Evolutionary conservation across 257 asterid genomes (phyloP).

Genomic region (Lantana camara): DNA sequence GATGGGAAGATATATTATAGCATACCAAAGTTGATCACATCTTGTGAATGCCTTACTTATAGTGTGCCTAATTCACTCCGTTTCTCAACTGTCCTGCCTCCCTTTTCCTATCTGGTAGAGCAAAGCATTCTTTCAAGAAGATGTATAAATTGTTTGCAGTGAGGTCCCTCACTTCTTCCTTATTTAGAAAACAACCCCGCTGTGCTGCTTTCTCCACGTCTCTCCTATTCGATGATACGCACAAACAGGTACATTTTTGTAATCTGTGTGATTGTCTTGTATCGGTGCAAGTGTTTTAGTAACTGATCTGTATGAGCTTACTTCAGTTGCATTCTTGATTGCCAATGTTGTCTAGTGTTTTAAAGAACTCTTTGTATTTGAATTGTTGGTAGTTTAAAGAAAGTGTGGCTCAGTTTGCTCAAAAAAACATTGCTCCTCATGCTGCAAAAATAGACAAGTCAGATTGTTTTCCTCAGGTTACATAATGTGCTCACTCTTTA

Average conservation of each 20-base stretch:
- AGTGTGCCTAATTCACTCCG: background rate
- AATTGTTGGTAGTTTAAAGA: slow-evolving; percentile 72
- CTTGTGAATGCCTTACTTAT: too few species aligned
- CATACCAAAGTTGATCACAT: too few species aligned
- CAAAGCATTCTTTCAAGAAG: slow-evolving; percentile 9
- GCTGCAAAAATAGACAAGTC: slow-evolving; percentile 84
- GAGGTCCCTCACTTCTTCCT: slow-evolving; percentile 53
- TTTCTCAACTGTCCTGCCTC: slow-evolving; percentile 3
- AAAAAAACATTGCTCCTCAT: slow-evolving; percentile 91
- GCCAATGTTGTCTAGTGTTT: background rate
- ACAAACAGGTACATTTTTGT: slow-evolving; percentile 61
- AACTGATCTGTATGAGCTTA: background rate
- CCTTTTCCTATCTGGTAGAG: slow-evolving; percentile 9
- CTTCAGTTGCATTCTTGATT: background rate
- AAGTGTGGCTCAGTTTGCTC: slow-evolving; percentile 92
- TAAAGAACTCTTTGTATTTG: background rate
- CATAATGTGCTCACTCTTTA: background rate
- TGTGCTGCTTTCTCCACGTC: slow-evolving; percentile 73
- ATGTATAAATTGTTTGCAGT: slow-evolving; percentile 68
- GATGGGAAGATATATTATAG: too few species aligned
- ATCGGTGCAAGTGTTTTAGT: background rate
- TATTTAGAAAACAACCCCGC: slow-evolving; percentile 38
- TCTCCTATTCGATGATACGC: slow-evolving; percentile 82
- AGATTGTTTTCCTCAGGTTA: slow-evolving; percentile 82
- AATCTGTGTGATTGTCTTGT: background rate